A percentile compares a stretch with the other conserved stretches of the same genome.
These are phyloP conservation scores for Stachybotrys echinatus DNA, from an alignment of 2,329 filamentous ascomycete species.

Conservation along the genomic window DNA sequence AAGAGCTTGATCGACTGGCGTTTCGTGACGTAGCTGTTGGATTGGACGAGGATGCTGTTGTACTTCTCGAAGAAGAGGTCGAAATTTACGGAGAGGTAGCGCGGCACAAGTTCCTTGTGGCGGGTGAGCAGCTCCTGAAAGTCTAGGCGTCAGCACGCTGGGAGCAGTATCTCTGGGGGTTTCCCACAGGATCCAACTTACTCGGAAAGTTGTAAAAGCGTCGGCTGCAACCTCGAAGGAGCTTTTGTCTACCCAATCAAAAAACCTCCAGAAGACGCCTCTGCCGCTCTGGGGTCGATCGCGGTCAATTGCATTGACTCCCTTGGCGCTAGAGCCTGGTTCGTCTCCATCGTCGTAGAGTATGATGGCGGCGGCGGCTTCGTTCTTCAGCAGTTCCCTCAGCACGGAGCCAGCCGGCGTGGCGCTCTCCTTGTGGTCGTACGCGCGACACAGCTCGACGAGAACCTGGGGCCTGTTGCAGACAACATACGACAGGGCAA, in stretches of 20 bases:
- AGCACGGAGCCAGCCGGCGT: constrained; percentile 87
- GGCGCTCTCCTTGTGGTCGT: constrained; percentile 84
- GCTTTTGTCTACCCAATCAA: constrained; percentile 93
- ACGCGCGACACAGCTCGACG: constrained; percentile 81
- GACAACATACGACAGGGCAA: constrained; percentile 84
- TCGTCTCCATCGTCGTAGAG: constrained; percentile 83
- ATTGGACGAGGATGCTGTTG: constrained; percentile 82
- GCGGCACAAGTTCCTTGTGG: constrained; percentile 85
- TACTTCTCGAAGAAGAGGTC: constrained; percentile 89
- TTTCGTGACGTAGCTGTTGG: constrained; percentile 95
- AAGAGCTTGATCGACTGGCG: constrained; percentile 96
- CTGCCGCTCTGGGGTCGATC: constrained; percentile 70
- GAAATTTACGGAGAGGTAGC: constrained; percentile 86
- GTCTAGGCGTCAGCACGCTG: constrained; percentile 5
- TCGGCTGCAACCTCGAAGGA: constrained; percentile 96
- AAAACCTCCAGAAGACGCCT: constrained; percentile 95
- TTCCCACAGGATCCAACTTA: constrained; percentile 35
- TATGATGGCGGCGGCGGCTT: constrained; percentile 84
- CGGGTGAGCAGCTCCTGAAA: constrained; percentile 85
- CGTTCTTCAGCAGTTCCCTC: constrained; percentile 82
- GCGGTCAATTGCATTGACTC: constrained; percentile 71
- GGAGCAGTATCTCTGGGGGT: neutral
- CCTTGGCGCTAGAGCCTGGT: constrained; percentile 65
- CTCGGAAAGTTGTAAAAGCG: constrained; percentile 94
- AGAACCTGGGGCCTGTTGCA: constrained; percentile 82